Conservation (phyloP, 208 protist genomes). For the Crithidia fasciculata region DNA sequence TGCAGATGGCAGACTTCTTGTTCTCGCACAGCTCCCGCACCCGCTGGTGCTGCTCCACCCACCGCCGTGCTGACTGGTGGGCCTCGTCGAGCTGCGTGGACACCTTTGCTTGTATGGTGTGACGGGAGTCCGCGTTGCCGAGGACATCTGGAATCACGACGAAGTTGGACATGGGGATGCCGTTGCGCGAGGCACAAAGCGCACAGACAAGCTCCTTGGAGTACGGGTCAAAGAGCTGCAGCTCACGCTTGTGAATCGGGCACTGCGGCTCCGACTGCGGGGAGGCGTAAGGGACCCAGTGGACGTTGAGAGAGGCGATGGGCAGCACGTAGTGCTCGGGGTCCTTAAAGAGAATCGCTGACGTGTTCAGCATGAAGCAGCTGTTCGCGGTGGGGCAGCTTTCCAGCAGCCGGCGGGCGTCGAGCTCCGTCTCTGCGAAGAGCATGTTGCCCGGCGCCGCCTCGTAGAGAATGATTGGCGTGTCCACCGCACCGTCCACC, state of each 20-base stretch:
- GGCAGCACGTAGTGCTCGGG: slow-evolving; percentile 70
- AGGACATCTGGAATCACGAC: slow-evolving; percentile 86
- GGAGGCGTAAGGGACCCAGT: slow-evolving; percentile 75
- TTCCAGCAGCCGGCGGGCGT: slow-evolving; percentile 62
- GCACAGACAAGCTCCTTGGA: slow-evolving; percentile 83
- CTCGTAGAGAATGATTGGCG: slow-evolving; percentile 81
- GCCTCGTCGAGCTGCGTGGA: slow-evolving; percentile 59
- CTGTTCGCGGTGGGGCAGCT: slow-evolving; percentile 46
- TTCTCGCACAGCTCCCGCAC: slow-evolving; percentile 63
- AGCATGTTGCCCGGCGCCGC: slow-evolving; percentile 87
- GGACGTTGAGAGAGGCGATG: slow-evolving; percentile 68
- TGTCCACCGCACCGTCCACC: slow-evolving; percentile 44
- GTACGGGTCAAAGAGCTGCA: slow-evolving; percentile 84
- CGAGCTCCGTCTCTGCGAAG: slow-evolving; percentile 81
- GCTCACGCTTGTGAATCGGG: slow-evolving; percentile 71
- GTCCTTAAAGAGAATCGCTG: slow-evolving; percentile 78
- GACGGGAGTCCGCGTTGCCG: slow-evolving; percentile 59
- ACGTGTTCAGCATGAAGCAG: slow-evolving; percentile 78
- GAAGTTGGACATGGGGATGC: slow-evolving; percentile 38
- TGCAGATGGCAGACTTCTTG: slow-evolving; percentile 69
- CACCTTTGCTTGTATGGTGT: slow-evolving; percentile 64
- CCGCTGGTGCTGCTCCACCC: slow-evolving; percentile 82
- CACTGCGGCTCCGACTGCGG: slow-evolving; percentile 76
- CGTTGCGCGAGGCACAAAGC: slow-evolving; percentile 64
- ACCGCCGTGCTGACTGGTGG: slow-evolving; percentile 53